Conservation (phyloP, 2,329 filamentous ascomycete species). For the Fusarium oligoseptatum region DNA sequence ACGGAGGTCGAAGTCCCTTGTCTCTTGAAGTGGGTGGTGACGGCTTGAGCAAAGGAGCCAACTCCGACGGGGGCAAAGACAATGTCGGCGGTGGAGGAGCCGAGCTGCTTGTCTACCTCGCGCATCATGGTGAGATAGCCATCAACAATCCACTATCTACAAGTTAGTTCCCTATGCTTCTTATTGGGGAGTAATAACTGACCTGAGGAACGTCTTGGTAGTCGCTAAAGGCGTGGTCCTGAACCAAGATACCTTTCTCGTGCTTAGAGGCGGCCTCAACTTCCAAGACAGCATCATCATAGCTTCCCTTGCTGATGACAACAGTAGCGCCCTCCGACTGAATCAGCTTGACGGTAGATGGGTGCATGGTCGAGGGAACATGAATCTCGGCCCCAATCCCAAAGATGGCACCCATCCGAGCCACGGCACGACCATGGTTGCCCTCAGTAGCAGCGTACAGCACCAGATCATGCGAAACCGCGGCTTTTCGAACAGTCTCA, state of each 20-base stretch:
- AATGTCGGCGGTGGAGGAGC: conserved; percentile 55
- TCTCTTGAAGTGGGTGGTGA: conserved; percentile 73
- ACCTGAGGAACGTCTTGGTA: conserved; percentile 75
- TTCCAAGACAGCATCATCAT: conserved; percentile 71
- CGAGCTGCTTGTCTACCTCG: conserved; percentile 74
- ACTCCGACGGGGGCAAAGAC: conserved; percentile 78
- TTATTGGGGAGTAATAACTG: not conserved
- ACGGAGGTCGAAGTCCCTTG: conserved; percentile 53
- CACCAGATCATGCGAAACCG: conserved; percentile 50
- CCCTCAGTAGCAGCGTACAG: conserved; percentile 79
- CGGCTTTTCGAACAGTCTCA: conserved; percentile 55
- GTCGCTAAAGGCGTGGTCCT: conserved; percentile 76
- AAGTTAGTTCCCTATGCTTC: not conserved
- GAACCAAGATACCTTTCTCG: conserved; percentile 67
- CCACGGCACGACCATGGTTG: conserved; percentile 81
- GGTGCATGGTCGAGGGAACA: conserved; percentile 71
- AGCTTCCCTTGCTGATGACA: conserved; percentile 66
- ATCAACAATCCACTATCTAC: conserved; percentile 76
- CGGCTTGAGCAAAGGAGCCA: conserved; percentile 79
- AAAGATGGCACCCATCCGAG: conserved; percentile 74
- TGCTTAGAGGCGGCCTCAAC: conserved; percentile 59
- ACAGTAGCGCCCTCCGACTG: conserved; percentile 73
- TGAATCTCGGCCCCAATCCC: conserved; percentile 69
- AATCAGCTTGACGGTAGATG: conserved; percentile 67
- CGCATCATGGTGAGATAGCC: conserved; percentile 81